These are phyloP conservation scores for Erysimum cheiranthoides DNA, from an alignment of 345 rosid genomes.

Conservation along the genomic window DNA sequence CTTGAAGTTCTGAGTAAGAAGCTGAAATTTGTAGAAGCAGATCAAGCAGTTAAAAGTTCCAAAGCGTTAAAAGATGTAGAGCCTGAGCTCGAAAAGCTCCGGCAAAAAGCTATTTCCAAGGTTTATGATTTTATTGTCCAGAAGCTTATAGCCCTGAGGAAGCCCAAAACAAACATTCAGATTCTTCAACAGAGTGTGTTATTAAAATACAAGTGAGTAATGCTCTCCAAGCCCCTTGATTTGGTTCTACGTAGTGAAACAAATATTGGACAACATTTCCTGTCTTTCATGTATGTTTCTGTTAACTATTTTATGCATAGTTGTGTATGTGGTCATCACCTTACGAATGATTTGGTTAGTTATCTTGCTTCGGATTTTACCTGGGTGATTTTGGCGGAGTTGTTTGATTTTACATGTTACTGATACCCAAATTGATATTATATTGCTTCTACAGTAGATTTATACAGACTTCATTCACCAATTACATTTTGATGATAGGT, in stretches of 20 bases:
- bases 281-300: constrained; percentile 5
- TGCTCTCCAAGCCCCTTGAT: constrained; percentile 6
- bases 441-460: constrained; percentile 13
- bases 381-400: constrained; percentile 3
- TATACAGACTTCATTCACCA: constrained; percentile 18
- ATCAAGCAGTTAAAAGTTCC: constrained; percentile 76
- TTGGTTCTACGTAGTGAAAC: constrained; percentile 19
- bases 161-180: constrained; percentile 99
- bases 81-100: constrained; percentile 95
- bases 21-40: constrained; percentile 81
- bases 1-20: constrained; percentile 94
- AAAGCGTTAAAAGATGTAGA: constrained; percentile 96
- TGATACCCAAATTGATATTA: constrained; percentile 27
- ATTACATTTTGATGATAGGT: constrained; percentile 56
- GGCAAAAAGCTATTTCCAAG: constrained; percentile 97
- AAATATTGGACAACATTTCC: constrained; percentile 14
- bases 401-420: constrained; percentile 18
- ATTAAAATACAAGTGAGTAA: constrained; percentile 87
- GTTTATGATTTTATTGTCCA: constrained; percentile 98
- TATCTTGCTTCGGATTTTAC: constrained; percentile 12
- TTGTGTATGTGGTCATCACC: constrained; percentile 22
- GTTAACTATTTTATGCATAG: constrained; percentile 1
- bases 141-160: constrained; percentile 94
- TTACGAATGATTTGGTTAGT: constrained; percentile 10
- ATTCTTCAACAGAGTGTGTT: constrained; percentile 98